These are phyloP conservation scores for Thelonectria blattea DNA, from an alignment of 2,329 filamentous ascomycete genomes.

Conservation along the genomic window DNA sequence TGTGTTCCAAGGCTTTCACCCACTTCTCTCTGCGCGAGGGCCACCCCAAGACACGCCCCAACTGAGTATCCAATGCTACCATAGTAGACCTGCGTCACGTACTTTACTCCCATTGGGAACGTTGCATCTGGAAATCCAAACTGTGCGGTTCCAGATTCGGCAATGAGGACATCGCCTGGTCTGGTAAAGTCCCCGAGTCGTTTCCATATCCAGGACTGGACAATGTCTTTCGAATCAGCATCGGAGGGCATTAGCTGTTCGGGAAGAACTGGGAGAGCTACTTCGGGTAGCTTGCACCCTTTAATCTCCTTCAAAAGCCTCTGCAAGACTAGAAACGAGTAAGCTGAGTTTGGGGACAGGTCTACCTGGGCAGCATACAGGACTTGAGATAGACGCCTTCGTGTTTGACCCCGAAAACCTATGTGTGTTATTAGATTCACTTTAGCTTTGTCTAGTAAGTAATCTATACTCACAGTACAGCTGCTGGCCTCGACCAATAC, in stretches of 20 bases:
- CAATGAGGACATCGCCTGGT: conserved; percentile 14
- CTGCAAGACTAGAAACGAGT: conserved; percentile 6
- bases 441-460: background rate
- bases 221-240: conserved; percentile 3
- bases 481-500: conserved; percentile 13
- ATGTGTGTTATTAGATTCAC: background rate
- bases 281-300: background rate
- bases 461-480: conserved; percentile 3
- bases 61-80: conserved; percentile 23
- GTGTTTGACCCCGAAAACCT: conserved; percentile 5
- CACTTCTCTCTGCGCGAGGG: conserved; percentile 14
- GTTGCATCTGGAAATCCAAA: conserved; percentile 19
- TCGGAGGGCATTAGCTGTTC: background rate
- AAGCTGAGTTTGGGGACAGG: background rate
- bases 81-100: conserved; percentile 21
- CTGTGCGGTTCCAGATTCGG: conserved; percentile 21
- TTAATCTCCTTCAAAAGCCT: background rate
- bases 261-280: background rate
- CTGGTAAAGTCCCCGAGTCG: conserved; percentile 9
- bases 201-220: conserved; percentile 24
- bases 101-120: conserved; percentile 10
- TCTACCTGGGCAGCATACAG: background rate
- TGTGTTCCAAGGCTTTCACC: background rate
- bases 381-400: conserved; percentile 9
- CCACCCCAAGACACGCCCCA: conserved; percentile 11